Base-by-base conservation (phyloP, 2,329 filamentous ascomycete species). In the Sarocladium strictum region DNA sequence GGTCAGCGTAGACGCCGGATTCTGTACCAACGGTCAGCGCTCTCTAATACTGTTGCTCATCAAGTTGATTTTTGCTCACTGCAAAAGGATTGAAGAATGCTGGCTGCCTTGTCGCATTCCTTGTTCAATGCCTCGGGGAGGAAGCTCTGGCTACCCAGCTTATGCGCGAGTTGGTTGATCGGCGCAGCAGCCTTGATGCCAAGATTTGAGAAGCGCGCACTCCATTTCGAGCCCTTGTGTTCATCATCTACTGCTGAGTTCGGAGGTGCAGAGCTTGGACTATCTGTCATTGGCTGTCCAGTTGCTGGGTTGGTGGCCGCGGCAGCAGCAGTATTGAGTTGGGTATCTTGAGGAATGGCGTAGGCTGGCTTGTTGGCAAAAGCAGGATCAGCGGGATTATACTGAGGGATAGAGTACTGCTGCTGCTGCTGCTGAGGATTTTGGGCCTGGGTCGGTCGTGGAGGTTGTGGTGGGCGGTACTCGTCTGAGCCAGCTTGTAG, bases 21-120 rank as follows among this genome's bases (percentile, higher is more conserved):
- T 77, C 76, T 80, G 55, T n/a, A 17, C n/a, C 11, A 6, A 7
- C 21, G 27, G 43, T 47, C 14, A 47, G 43, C 21, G 24, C 15
- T 40, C 12, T 23, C 29, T 10, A 35, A 52, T 33, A 14, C 19
- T 6, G 3, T 3, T 26, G 33, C 35, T 7, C 9, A 5, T 40
- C 17, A 4, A 17, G 21, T 6, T 38, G 14, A 7, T n/a, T n/a
- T 40, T 27, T 6, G 69, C 84, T 64, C 76, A 88, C 85, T 94
- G 77, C 90, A 96, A 70, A 97, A 97, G 59, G 85, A 88, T 65
- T 82, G 83, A 24, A 96, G 69, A 49, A 96, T 96, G 12, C 89
- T 77, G 32, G 91, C 90, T 1, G 90, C 90, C 74, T 96, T 96
- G 70, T 96, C 90, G 62, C 87, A 88, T 73, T 96, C 92, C 69